Conservation (phyloP, 305 asterid genomes). For the Nicotiana rustica region DNA sequence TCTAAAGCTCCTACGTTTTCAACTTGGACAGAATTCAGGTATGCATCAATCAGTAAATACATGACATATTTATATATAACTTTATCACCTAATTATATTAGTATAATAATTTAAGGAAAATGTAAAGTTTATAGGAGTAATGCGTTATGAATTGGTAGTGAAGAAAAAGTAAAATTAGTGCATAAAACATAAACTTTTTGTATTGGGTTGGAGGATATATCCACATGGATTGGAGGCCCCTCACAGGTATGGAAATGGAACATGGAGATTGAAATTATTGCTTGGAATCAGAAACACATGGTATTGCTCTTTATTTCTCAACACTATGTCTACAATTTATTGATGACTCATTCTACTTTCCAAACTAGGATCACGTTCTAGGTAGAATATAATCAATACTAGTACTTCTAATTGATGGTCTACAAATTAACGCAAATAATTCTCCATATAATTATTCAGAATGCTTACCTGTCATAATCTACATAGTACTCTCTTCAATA, state of each 20-base stretch:
- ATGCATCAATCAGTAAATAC: no score
- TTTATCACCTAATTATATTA: no score
- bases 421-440: no score
- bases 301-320: conserved; percentile 19
- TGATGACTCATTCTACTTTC: conserved; percentile 5
- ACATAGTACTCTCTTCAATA: no score
- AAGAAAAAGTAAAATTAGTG: no score
- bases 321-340: conserved; percentile 25
- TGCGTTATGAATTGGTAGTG: no score
- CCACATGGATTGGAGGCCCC: neutral
- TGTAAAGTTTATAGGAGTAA: no score
- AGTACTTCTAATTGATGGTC: neutral
- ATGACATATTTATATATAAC: no score
- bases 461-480: no score
- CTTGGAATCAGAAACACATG: conserved; percentile 35
- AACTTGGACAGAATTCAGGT: neutral
- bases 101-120: no score
- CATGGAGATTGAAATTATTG: conserved; percentile 30
- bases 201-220: neutral
- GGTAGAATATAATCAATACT: neutral
- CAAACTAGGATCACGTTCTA: neutral
- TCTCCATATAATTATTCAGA: no score
- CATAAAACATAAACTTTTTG: neutral
- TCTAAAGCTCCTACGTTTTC: neutral
- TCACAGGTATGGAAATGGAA: neutral